Evolutionary conservation across 192 early-diverging fungal genomes (phyloP).

Genomic region (Dissophora globulifera): DNA sequence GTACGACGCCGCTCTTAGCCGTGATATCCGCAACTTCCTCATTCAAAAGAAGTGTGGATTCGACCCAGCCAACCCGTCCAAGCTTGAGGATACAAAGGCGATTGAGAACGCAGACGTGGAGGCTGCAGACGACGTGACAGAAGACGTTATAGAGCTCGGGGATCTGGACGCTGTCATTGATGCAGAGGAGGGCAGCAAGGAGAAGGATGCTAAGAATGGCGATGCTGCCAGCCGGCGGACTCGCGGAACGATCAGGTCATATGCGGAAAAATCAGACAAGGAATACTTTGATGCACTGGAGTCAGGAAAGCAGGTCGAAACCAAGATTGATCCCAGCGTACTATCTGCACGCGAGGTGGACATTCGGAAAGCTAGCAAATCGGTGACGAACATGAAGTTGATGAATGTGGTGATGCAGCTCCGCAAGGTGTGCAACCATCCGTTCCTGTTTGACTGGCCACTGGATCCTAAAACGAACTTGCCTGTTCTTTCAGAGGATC

Average conservation of each 20-base stretch:
- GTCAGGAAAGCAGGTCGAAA: slow-evolving; percentile 14
- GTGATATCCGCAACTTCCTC: slow-evolving; percentile 72
- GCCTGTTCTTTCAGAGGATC: slow-evolving; percentile 57
- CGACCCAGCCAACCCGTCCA: slow-evolving; percentile 12
- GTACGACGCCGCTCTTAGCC: slow-evolving; percentile 73
- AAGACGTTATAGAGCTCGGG: neutral
- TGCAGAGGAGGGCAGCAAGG: slow-evolving; percentile 12
- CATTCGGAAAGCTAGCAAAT: slow-evolving; percentile 41
- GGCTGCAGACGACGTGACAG: neutral
- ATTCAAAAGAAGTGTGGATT: slow-evolving; percentile 55
- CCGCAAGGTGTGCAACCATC: slow-evolving; percentile 97
- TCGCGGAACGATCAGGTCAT: slow-evolving; percentile 24
- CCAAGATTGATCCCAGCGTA: neutral
- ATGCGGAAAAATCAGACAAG: slow-evolving; percentile 54
- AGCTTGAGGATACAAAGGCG: slow-evolving; percentile 11
- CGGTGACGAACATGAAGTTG: slow-evolving; percentile 77
- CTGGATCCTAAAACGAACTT: slow-evolving; percentile 69
- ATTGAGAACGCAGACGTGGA: slow-evolving; percentile 1
- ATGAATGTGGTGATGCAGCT: slow-evolving; percentile 93
- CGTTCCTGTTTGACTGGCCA: slow-evolving; percentile 90
- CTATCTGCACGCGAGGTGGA: slow-evolving; percentile 32
- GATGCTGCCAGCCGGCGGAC: neutral
- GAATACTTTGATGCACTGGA: slow-evolving; percentile 60
- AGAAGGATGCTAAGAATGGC: slow-evolving; percentile 3
- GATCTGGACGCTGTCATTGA: slow-evolving; percentile 19